These are phyloP conservation scores for Ambrosiella cleistominuta DNA, from an alignment of 2,329 filamentous ascomycete genomes.

Conservation along the genomic window DNA sequence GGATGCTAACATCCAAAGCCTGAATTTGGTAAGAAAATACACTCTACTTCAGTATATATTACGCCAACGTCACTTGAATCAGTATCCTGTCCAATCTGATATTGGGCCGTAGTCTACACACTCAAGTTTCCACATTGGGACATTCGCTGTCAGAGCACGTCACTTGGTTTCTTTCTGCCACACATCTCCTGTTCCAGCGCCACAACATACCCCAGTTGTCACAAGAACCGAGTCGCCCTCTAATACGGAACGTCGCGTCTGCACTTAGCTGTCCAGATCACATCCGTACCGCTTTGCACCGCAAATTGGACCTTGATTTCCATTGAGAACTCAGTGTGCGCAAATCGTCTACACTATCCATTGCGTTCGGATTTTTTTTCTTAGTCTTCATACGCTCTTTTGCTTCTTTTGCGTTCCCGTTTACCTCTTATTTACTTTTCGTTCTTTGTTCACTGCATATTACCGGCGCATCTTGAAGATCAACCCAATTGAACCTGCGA, in stretches of 20 bases:
- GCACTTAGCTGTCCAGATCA: slow-evolving; percentile 5
- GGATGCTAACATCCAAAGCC: too few species aligned
- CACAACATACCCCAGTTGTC: not conserved
- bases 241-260: not conserved
- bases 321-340: not conserved
- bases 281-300: not conserved
- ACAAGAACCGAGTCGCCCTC: not conserved
- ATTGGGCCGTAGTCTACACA: too few species aligned
- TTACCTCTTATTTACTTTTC: not conserved
- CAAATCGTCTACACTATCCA: not conserved
- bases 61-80: too few species aligned
- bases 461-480: too few species aligned
- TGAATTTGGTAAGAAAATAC: too few species aligned
- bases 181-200: not conserved
- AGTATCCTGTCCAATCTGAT: too few species aligned
- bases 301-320: not conserved
- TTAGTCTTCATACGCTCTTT: not conserved
- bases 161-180: not conserved
- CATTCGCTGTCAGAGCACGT: not conserved
- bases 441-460: too few species aligned
- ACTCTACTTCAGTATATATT: too few species aligned
- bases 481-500: not conserved
- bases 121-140: too few species aligned
- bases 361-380: not conserved
- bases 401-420: not conserved